phyloP scores from a whole-genome alignment of 2,329 filamentous ascomycete genomes.

The Aspergillus ibericus region DNA sequence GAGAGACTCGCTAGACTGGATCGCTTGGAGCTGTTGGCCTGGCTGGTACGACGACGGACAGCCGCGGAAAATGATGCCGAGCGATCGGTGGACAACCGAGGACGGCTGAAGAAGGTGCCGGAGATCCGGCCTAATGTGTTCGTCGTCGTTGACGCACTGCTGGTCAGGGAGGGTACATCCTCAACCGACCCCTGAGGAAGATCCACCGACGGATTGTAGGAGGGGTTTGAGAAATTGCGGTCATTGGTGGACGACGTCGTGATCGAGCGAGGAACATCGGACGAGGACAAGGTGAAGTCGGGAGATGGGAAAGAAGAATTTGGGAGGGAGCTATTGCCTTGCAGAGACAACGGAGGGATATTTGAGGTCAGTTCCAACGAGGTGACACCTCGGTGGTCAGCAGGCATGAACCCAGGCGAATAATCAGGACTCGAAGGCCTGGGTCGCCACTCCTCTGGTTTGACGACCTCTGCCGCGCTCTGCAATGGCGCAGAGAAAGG shows the following conservation, averaged over 20 bases:
- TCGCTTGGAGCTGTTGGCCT: conserved; percentile 44
- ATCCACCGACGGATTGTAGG: conserved; percentile 40
- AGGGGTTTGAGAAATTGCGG: conserved; percentile 38
- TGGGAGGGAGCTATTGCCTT: conserved; percentile 36
- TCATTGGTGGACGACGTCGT: conserved; percentile 46
- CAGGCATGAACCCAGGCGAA: conserved; percentile 36
- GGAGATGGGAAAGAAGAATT: conserved; percentile 49
- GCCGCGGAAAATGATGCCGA: conserved; percentile 46
- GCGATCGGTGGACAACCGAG: conserved; percentile 45
- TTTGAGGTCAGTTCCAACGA: conserved; percentile 42
- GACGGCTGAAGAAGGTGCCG: conserved; percentile 42
- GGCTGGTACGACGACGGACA: conserved; percentile 40
- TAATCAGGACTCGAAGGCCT: conserved; percentile 35
- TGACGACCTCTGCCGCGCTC: conserved; percentile 31
- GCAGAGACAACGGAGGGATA: conserved; percentile 43
- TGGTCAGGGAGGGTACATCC: conserved; percentile 52
- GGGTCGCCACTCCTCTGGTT: conserved; percentile 28
- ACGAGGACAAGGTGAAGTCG: conserved; percentile 40
- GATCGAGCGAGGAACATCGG: conserved; percentile 44
- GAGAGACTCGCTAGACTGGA: conserved; percentile 52
- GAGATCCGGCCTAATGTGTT: conserved; percentile 47
- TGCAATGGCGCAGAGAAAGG: conserved; percentile 24
- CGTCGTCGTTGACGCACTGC: conserved; percentile 50
- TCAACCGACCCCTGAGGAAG: conserved; percentile 46
- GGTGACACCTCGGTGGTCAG: conserved; percentile 44